A percentile compares a stretch with the other conserved stretches of the same genome.
phyloP scores from a whole-genome alignment of 345 rosid genomes.

The Balakata baccata region DNA sequence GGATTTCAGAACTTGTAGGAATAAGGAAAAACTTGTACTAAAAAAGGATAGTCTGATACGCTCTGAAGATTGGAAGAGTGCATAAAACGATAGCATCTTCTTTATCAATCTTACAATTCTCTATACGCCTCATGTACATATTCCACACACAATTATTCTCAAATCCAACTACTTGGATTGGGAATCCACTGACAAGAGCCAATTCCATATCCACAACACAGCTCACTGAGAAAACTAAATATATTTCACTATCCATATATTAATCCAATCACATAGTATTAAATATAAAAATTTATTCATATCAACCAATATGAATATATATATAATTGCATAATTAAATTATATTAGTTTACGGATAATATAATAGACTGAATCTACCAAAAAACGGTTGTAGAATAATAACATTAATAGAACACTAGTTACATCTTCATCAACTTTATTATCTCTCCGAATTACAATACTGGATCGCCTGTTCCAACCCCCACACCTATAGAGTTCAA shows the following conservation, averaged over 20 bases:
- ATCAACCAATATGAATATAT: too few relatives aligned
- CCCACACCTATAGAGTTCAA: background rate
- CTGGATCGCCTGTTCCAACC: too few relatives aligned
- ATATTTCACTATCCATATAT: too few relatives aligned
- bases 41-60: slow-evolving; percentile 15
- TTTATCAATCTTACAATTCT: too few relatives aligned
- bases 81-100: background rate
- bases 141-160: slow-evolving; percentile 9
- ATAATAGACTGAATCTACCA: too few relatives aligned
- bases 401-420: background rate
- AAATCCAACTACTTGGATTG: slow-evolving; percentile 13
- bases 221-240: background rate
- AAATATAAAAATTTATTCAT: too few relatives aligned
- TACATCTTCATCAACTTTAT: slow-evolving; percentile 24
- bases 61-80: slow-evolving; percentile 9
- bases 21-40: too few relatives aligned
- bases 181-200: background rate
- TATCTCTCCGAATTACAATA: slow-evolving; percentile 7
- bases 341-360: too few relatives aligned
- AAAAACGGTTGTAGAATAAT: too few relatives aligned
- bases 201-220: slow-evolving; percentile 9
- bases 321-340: too few relatives aligned
- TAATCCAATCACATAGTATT: too few relatives aligned
- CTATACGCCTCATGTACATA: background rate
- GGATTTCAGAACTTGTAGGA: too few relatives aligned